These are phyloP conservation scores for Arachis hypogaea DNA, from an alignment of 306 rosid species.

Conservation along the genomic window DNA sequence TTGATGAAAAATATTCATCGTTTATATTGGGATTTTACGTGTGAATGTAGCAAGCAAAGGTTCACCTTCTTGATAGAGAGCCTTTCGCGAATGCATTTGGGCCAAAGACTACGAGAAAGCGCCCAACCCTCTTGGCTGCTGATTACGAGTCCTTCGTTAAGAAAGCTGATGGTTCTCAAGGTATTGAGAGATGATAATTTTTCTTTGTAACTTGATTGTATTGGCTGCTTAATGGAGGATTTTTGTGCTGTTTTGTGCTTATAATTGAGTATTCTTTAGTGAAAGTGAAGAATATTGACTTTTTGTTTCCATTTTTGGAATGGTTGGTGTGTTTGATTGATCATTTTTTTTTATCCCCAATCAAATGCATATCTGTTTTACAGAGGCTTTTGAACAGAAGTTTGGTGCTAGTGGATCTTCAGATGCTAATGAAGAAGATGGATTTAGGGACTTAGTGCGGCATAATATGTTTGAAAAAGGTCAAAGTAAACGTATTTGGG, in stretches of 20 bases:
- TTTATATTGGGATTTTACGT: conserved; percentile 20
- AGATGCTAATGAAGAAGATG: conserved; percentile 71
- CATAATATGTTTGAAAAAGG: conserved; percentile 98
- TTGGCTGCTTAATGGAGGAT: no score
- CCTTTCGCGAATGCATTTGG: conserved; percentile 85
- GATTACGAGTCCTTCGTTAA: conserved; percentile 80
- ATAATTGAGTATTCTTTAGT: neutral
- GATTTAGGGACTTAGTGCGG: conserved; percentile 83
- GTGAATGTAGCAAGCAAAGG: conserved; percentile 81
- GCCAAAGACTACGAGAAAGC: conserved; percentile 83
- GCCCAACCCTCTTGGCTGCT: conserved; percentile 73
- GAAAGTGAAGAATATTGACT: neutral
- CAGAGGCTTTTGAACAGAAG: conserved; percentile 78
- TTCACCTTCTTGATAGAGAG: conserved; percentile 92
- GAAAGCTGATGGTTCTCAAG: conserved; percentile 91
- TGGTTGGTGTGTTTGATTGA: conserved; percentile 24
- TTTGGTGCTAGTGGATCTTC: conserved; percentile 45
- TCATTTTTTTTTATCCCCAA: neutral
- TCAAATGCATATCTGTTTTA: conserved; percentile 27
- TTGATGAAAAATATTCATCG: neutral
- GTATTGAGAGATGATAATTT: conserved; percentile 41
- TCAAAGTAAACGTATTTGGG: conserved; percentile 99
- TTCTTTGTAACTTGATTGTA: neutral
- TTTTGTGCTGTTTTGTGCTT: neutral
- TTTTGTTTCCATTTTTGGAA: conserved; percentile 23